Base-by-base conservation (phyloP, 805 yeast genomes). In the Yarrowia sp. region DNA sequence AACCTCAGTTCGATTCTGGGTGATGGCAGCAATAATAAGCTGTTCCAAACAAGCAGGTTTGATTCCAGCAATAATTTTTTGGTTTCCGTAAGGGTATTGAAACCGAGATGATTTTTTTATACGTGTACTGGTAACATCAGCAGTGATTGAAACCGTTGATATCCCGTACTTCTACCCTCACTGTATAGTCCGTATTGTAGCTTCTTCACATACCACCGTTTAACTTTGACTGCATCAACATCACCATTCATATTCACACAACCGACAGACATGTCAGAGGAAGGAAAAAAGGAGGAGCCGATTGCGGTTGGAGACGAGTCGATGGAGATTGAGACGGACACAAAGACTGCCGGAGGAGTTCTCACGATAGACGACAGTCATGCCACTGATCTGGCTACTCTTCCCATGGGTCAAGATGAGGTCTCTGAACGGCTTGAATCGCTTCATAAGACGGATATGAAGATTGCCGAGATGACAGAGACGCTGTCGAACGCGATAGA, bases 401-500 rank as follows among this genome's bases (percentile, higher is more conserved):
- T 59, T 9, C 76, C 76, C 4, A 73, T 74, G 74, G 70, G 71
- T 19, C 66, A 64, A 1, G 71, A 70, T 9, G 77, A 74, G 46
- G 75, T 76, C 12, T 70, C 71, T 59, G 73, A 72, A 55, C 72
- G 80, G 19, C 72, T 78, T 5, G 70, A 55, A 15, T 75, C 75
- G 19, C 69, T 78, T 10, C 71, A 76, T 40, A 70, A 70, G 38
- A 69, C 77, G 7, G 80, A 78, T 55, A 53, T 66, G 67, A 72
- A 70, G 50, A 61, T 71, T 69, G 55, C 46, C 2, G 40, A 45
- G 15, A 38, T 40, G 49, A 48, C 61, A 2, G 32, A 65, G 32
- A 43, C 36, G 14, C 26, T 63, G 36, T 46, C 68, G 38, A 15
- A 45, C 46, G 63, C 52, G 38, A 42, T 41, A 3, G 49, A 65